phyloP scores from a whole-genome alignment of 768 basidiomycete genomes.

The Lactarius sanguifluus region DNA sequence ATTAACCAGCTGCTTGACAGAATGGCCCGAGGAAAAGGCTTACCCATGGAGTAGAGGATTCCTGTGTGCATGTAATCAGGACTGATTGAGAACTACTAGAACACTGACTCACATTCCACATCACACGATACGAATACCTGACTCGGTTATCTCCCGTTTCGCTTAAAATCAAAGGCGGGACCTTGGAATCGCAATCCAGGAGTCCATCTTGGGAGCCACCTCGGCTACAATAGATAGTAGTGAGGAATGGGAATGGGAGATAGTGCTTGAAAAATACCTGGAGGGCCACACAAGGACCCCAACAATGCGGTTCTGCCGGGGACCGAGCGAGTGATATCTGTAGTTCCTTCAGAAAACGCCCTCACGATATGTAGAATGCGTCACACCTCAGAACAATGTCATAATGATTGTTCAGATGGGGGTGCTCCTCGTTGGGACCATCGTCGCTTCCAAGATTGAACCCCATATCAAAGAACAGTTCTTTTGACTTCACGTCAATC shows the following conservation, averaged over 20 bases:
- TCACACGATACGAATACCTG: constrained; percentile 84
- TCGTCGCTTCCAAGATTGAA: constrained; percentile 87
- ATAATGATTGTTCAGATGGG: constrained; percentile 90
- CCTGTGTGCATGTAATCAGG: constrained; percentile 42
- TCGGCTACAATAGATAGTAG: constrained; percentile 44
- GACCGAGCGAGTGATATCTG: constrained; percentile 78
- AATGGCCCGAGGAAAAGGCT: constrained; percentile 14
- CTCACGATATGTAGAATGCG: not conserved
- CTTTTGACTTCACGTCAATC: constrained; percentile 70
- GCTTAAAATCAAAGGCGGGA: constrained; percentile 54
- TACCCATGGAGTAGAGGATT: constrained; percentile 86
- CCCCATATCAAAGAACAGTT: constrained; percentile 89
- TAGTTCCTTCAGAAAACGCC: constrained; percentile 20
- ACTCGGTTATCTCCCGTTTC: constrained; percentile 62
- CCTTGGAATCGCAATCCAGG: constrained; percentile 52
- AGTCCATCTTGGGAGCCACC: constrained; percentile 56
- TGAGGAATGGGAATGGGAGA: not conserved
- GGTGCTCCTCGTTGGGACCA: constrained; percentile 51
- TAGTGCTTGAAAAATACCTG: constrained; percentile 36
- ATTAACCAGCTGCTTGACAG: not conserved
- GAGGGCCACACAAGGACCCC: constrained; percentile 86
- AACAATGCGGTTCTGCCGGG: constrained; percentile 79
- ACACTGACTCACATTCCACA: constrained; percentile 67
- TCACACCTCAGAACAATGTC: constrained; percentile 74
- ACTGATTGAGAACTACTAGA: constrained; percentile 4